Percentiles rank a stretch among this genome's conserved stretches.
Evolutionary conservation across 345 rosid genomes (phyloP).

Genomic region (Sonneratia alba): DNA sequence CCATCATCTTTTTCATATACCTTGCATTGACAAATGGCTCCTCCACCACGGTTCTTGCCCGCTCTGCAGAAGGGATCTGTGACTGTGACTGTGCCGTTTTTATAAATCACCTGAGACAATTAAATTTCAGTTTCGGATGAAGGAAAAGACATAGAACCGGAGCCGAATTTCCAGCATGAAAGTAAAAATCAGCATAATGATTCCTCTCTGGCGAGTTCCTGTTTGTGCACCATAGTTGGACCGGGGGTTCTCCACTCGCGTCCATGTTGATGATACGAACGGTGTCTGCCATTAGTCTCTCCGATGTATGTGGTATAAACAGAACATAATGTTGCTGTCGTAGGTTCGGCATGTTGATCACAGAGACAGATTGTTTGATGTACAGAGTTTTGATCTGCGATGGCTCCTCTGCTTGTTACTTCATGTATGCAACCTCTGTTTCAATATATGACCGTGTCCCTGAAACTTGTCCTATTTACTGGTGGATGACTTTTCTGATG

Average conservation of each 20-base stretch:
- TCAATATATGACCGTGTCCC: background rate
- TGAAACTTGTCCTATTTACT: background rate
- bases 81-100: slow-evolving; percentile 5
- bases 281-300: background rate
- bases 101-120: background rate
- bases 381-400: background rate
- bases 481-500: background rate
- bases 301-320: background rate
- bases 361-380: background rate
- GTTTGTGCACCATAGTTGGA: background rate
- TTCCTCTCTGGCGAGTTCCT: background rate
- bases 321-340: background rate
- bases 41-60: slow-evolving; percentile 85
- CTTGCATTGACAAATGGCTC: slow-evolving; percentile 98
- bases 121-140: background rate
- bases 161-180: background rate
- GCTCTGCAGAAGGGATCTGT: slow-evolving; percentile 84
- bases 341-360: slow-evolving; percentile 2
- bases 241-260: background rate
- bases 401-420: background rate
- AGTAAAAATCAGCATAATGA: background rate
- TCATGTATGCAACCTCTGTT: background rate
- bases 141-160: background rate
- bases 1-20: slow-evolving; percentile 92
- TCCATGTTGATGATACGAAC: background rate